A percentile compares a stretch with the other conserved stretches of the same genome.
Evolutionary conservation across 805 yeast species (phyloP).

Genomic region (Schizosaccharomyces lindneri): DNA sequence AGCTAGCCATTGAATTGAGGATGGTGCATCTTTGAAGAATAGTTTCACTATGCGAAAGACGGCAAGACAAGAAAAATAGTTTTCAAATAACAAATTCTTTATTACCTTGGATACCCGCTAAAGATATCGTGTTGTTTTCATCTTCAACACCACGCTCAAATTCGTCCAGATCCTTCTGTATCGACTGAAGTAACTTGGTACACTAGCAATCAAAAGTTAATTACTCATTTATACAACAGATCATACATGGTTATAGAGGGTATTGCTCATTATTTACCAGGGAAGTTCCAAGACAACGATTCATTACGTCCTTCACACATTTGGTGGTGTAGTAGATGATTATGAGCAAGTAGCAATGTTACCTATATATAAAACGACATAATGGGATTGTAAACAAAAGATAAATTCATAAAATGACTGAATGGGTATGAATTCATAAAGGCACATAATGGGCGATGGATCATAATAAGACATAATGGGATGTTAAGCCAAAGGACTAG

Average conservation of each 20-base stretch:
- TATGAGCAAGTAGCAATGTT: not conserved
- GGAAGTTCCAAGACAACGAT: not conserved
- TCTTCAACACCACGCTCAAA: not conserved
- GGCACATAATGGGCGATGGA: no score
- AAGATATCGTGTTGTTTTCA: not conserved
- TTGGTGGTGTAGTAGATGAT: no score
- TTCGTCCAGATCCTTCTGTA: not conserved
- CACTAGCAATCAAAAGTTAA: not conserved
- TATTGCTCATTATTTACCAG: not conserved
- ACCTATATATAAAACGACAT: no score
- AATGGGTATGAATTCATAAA: no score
- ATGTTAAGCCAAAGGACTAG: no score
- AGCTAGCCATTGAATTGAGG: not conserved
- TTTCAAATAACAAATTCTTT: not conserved
- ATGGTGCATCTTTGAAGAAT: no score
- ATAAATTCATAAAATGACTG: no score
- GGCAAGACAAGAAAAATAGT: no score
- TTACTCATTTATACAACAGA: not conserved
- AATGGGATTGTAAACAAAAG: no score
- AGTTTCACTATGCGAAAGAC: no score
- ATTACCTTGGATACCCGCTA: not conserved
- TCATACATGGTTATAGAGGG: not conserved
- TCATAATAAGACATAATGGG: no score
- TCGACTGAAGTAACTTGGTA: not conserved
- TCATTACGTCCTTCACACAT: not conserved